Base-by-base conservation (phyloP, 139 green algal genomes). In the Monoraphidium neglectum region DNA sequence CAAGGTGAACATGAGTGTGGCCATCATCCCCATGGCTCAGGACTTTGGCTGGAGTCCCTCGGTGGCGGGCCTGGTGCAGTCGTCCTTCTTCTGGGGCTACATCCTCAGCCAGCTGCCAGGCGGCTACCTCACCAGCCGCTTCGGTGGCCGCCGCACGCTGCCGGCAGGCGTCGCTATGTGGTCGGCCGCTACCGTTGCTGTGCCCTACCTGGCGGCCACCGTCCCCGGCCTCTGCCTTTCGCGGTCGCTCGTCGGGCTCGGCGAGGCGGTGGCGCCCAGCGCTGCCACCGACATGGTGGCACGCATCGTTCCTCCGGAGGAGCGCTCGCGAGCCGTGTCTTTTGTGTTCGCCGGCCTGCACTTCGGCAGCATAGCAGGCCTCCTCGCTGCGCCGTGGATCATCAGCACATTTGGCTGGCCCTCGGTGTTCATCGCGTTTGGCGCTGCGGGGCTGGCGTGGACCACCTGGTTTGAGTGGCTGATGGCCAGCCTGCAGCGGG, bases 1-100 rank as follows among this genome's bases (percentile, higher is more conserved):
- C 84, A 94, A 96, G 79, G 91, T 98, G 36, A 99, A 99, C 86
- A 96, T 99, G 69, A 93, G 82, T 5, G 88, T 99, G 1, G 95
- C 96, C 40, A 96, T 99, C 77, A 97, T 99, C 47, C 94, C 97
- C 10, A 99, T 99, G 95, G 85, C 93, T 6, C 83, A 90, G 21
- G 92, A 99, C 54, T 95, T 97, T 82, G 93, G 92, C 32, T 99
- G 96, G 96, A 87, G 68, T 46, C 82, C 89, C 24, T 91, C 90
- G 32, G 83, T 92, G 1, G 83, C 87, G 26, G 95, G 95, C 54
- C 79, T 99, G 43, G 91, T 99, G 24, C 96, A 99, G 81, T 92
- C 82, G 24, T 88, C 89, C 70, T 98, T 98, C 77, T 98, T 98
- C 81, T 97, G 87, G 78, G 93, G 88, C 40, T 92, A 92, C 71